Percentiles rank a stretch among this genome's conserved stretches.
These are phyloP conservation scores for Cucumis sativus DNA, from an alignment of 306 rosid species.

Conservation along the genomic window DNA sequence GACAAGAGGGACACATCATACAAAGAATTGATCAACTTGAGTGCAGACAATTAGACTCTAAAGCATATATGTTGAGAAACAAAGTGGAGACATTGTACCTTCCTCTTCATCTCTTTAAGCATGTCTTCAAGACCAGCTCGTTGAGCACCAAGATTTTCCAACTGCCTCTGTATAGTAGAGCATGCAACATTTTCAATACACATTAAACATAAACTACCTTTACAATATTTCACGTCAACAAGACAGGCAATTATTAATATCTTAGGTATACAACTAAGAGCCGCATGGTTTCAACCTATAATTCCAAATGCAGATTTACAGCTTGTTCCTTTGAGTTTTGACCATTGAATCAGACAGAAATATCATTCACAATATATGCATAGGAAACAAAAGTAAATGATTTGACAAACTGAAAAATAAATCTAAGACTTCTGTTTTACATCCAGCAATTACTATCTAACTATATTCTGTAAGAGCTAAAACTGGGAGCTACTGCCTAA, in stretches of 20 bases:
- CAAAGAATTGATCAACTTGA: background rate
- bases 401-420: background rate
- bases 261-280: background rate
- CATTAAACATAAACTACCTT: conserved; percentile 3
- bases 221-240: background rate
- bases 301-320: background rate
- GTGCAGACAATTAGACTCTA: background rate
- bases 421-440: background rate
- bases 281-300: background rate
- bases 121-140: conserved; percentile 99
- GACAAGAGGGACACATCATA: background rate
- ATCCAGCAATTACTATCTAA: background rate
- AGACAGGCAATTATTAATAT: background rate
- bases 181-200: conserved; percentile 12
- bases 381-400: background rate
- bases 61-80: background rate
- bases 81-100: conserved; percentile 28
- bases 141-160: conserved; percentile 95
- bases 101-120: conserved; percentile 99
- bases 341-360: background rate
- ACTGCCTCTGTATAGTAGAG: conserved; percentile 70
- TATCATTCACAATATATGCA: background rate
- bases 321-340: background rate
- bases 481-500: background rate
- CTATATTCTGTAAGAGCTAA: background rate